phyloP scores from a whole-genome alignment of 495 filamentous ascomycete species.

The Penicillium bialowiezense region DNA sequence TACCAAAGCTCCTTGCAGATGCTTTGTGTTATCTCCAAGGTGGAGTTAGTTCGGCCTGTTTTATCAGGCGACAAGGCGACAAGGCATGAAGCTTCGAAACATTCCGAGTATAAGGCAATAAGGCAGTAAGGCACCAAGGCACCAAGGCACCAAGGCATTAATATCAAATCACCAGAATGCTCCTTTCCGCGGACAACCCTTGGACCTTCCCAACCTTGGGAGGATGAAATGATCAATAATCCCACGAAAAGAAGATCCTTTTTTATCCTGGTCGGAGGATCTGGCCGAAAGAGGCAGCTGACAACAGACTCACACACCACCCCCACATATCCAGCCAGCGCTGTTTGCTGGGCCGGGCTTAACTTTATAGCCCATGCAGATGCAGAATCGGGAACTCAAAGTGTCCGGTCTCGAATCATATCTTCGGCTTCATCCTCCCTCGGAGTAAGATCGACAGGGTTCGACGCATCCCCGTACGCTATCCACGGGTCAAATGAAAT shows the following conservation, averaged over 20 bases:
- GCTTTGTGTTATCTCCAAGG: background rate
- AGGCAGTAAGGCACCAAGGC: background rate
- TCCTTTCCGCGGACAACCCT: no score
- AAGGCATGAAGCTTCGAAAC: no score
- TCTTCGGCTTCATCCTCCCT: conserved; percentile 17
- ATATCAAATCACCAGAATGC: no score
- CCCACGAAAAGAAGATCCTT: background rate
- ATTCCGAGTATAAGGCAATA: background rate
- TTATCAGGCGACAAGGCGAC: background rate
- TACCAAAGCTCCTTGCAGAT: background rate
- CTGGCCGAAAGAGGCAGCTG: conserved; percentile 4
- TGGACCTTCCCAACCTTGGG: background rate
- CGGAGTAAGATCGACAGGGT: conserved; percentile 27
- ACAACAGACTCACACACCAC: background rate
- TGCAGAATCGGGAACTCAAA: conserved; percentile 4
- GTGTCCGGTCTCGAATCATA: conserved; percentile 13
- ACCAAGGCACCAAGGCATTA: background rate
- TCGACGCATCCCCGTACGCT: conserved; percentile 21
- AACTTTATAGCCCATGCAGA: conserved; percentile 11
- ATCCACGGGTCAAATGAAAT: conserved; percentile 19
- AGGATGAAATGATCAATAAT: background rate
- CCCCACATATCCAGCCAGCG: conserved; percentile 1
- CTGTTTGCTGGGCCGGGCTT: background rate
- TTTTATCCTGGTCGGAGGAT: background rate
- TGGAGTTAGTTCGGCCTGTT: no score